Evolutionary conservation across 176 grass and related monocot species (phyloP).

Genomic region (Bothriochloa decipiens): DNA sequence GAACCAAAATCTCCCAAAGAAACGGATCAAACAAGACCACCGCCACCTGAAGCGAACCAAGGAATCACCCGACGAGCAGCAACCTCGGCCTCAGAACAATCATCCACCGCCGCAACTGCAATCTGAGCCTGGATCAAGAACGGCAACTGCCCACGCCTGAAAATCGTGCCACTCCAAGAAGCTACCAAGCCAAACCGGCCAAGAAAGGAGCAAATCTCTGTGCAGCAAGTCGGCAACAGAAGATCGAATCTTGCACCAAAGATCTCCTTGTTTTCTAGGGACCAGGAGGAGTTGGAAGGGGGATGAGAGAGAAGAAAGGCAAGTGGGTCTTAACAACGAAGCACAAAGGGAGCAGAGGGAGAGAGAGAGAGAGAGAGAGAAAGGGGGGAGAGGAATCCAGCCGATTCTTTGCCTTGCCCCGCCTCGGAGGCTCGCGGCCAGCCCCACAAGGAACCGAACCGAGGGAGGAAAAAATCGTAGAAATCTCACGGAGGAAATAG

Average conservation of each 20-base stretch:
- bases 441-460: no score
- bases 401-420: background rate
- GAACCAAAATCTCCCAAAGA: constrained; percentile 20
- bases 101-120: background rate
- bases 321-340: constrained; percentile 39
- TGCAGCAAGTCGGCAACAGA: constrained; percentile 8
- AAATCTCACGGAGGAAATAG: no score
- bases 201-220: constrained; percentile 36
- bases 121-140: constrained; percentile 23
- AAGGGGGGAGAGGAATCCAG: constrained; percentile 21
- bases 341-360: background rate
- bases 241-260: constrained; percentile 51
- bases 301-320: background rate
- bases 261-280: constrained; percentile 34
- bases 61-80: constrained; percentile 8
- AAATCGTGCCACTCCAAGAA: background rate
- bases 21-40: constrained; percentile 15
- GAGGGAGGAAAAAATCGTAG: no score
- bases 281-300: constrained; percentile 45
- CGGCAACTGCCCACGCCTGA: constrained; percentile 1
- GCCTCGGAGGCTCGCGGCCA: no score
- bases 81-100: background rate
- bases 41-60: background rate
- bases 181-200: constrained; percentile 12
- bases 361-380: constrained; percentile 11